A percentile compares a stretch with the other conserved stretches of the same genome.
Evolutionary conservation across 805 yeast genomes (phyloP).

Genomic region (Torulaspora quercuum): DNA sequence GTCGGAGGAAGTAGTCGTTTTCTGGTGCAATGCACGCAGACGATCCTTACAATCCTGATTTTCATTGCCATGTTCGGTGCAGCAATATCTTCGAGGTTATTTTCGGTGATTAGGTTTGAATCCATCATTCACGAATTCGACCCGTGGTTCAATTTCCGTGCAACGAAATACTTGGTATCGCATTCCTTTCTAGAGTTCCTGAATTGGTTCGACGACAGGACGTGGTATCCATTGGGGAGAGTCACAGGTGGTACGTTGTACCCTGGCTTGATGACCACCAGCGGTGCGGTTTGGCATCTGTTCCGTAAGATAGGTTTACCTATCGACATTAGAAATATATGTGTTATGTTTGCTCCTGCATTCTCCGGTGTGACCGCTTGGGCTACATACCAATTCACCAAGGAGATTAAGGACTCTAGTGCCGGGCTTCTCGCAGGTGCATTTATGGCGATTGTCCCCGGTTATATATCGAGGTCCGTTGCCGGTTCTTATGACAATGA

Average conservation of each 20-base stretch:
- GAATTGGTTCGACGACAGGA: slow-evolving; percentile 97
- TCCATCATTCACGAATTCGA: slow-evolving; percentile 96
- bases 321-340: slow-evolving; percentile 88
- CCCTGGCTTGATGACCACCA: slow-evolving; percentile 97
- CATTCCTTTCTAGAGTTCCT: slow-evolving; percentile 86
- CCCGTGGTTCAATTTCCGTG: slow-evolving; percentile 95
- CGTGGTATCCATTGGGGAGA: slow-evolving; percentile 99
- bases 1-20: too few species aligned
- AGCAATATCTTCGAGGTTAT: slow-evolving; percentile 85
- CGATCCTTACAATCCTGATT: slow-evolving; percentile 55
- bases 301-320: slow-evolving; percentile 69
- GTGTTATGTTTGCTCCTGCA: slow-evolving; percentile 95
- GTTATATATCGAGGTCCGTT: slow-evolving; percentile 95
- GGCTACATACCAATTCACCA: slow-evolving; percentile 81
- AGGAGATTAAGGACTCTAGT: slow-evolving; percentile 82
- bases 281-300: slow-evolving; percentile 81
- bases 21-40: slow-evolving; percentile 23
- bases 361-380: slow-evolving; percentile 90
- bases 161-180: slow-evolving; percentile 84
- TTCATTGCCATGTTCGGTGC: slow-evolving; percentile 83
- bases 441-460: slow-evolving; percentile 97
- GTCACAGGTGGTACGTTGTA: slow-evolving; percentile 98
- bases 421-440: slow-evolving; percentile 92
- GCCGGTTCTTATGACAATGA: slow-evolving; percentile 99
- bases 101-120: slow-evolving; percentile 95